A percentile compares a stretch with the other conserved stretches of the same genome.
These are phyloP conservation scores for Cutaneotrichosporon dermatis DNA, from an alignment of 1,284 basidiomycete genomes.

Conservation along the genomic window DNA sequence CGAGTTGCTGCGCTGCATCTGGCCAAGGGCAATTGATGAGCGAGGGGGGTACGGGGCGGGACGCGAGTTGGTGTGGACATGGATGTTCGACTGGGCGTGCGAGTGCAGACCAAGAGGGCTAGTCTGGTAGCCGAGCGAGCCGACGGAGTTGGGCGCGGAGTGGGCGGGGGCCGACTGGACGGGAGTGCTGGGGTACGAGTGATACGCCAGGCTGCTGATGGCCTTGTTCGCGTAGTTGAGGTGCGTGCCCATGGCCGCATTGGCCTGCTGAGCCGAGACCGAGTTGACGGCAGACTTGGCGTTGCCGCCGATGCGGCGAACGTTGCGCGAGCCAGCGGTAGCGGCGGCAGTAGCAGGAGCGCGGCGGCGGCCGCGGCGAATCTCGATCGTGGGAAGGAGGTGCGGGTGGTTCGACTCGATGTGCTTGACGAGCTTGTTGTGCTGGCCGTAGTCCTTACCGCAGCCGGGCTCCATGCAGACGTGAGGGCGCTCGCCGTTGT, in stretches of 20 bases:
- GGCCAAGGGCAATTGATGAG: not conserved
- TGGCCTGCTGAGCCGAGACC: not conserved
- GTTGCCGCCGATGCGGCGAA: constrained; percentile 1
- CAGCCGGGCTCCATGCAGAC: constrained; percentile 15
- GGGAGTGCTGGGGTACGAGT: constrained; percentile 1
- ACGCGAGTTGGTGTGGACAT: not conserved
- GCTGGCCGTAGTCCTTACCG: constrained; percentile 24
- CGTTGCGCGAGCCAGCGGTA: not conserved
- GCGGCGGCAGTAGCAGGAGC: not conserved
- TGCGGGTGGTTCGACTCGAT: constrained; percentile 21
- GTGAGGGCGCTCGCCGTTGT: constrained; percentile 19
- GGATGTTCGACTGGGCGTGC: not conserved
- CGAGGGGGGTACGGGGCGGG: constrained; percentile 1
- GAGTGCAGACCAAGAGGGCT: not conserved
- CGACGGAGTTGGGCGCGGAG: not conserved
- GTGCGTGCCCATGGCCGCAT: not conserved
- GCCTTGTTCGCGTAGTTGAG: not conserved
- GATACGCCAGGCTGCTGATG: not conserved
- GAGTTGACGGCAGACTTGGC: not conserved
- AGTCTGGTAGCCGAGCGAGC: not conserved
- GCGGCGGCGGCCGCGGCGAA: constrained; percentile 14
- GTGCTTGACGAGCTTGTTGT: constrained; percentile 27
- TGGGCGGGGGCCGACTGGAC: not conserved
- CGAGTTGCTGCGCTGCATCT: not conserved
- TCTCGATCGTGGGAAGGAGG: constrained; percentile 10